These are phyloP conservation scores for Diaporthe longicolla DNA, from an alignment of 2,329 filamentous ascomycete species.

Conservation along the genomic window DNA sequence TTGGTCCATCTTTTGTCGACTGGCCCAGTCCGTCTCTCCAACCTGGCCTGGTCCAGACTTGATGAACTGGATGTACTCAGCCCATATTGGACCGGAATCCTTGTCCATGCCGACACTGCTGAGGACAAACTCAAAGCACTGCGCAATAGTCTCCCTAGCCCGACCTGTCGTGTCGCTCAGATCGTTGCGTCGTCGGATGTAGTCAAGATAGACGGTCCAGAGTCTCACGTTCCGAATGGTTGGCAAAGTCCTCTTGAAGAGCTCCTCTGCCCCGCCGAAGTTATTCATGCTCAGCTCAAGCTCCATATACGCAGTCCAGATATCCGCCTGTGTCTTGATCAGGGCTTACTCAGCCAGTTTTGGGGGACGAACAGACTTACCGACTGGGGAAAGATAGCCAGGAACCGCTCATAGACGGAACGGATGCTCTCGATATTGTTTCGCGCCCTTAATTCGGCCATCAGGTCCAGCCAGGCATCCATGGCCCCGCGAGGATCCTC, in stretches of 20 bases:
- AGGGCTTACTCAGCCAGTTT: conserved; percentile 29
- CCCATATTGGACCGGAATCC: conserved; percentile 91
- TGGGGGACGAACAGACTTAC: conserved; percentile 72
- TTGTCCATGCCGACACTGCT: conserved; percentile 87
- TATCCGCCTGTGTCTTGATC: conserved; percentile 78
- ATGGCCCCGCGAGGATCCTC: conserved; percentile 94
- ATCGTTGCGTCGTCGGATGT: conserved; percentile 92
- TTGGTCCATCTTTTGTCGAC: conserved; percentile 97
- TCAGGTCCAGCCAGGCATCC: conserved; percentile 90
- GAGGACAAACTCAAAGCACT: conserved; percentile 93
- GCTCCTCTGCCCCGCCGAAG: conserved; percentile 81
- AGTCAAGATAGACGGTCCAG: conserved; percentile 95
- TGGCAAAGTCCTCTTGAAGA: conserved; percentile 86
- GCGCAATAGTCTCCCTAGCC: conserved; percentile 83
- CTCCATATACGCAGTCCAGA: conserved; percentile 90
- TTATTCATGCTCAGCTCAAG: conserved; percentile 93
- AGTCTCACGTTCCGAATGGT: conserved; percentile 86
- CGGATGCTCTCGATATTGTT: conserved; percentile 87
- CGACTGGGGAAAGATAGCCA: conserved; percentile 89
- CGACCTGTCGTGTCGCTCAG: conserved; percentile 84
- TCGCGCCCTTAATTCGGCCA: conserved; percentile 85
- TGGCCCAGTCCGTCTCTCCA: conserved; percentile 92
- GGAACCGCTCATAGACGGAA: conserved; percentile 85
- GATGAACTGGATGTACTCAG: conserved; percentile 94
- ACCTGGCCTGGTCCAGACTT: conserved; percentile 88